Evolutionary conservation across 2,329 filamentous ascomycete species (phyloP).

Genomic region (Verticillium dahliae): DNA sequence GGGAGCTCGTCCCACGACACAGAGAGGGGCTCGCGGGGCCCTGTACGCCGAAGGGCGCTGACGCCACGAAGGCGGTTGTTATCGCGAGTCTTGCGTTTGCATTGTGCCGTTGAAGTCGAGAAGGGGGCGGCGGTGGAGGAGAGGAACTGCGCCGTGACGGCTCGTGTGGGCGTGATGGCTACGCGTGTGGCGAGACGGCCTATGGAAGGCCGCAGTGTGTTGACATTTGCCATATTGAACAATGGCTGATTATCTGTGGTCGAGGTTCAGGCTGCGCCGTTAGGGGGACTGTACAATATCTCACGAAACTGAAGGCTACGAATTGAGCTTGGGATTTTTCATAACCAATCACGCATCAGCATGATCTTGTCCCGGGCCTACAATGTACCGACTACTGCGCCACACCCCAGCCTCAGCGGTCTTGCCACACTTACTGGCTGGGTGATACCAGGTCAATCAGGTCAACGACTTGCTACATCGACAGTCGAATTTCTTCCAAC

Average conservation of each 20-base stretch:
- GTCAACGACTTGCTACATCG: too few species aligned
- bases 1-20: conserved; percentile 69
- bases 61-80: conserved; percentile 75
- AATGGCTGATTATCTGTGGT: conserved; percentile 1
- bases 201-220: conserved; percentile 21
- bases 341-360: not conserved
- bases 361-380: not conserved
- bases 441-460: not conserved
- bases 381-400: not conserved
- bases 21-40: conserved; percentile 66
- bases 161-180: not conserved
- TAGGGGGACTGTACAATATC: not conserved
- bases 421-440: not conserved
- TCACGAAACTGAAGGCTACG: not conserved
- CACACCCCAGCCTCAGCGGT: not conserved
- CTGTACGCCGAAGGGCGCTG: conserved; percentile 72
- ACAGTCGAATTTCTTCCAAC: not conserved
- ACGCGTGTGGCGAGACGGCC: conserved; percentile 13
- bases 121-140: conserved; percentile 25
- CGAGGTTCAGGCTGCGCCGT: not conserved
- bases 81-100: conserved; percentile 55
- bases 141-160: conserved; percentile 1
- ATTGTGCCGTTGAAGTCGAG: conserved; percentile 48
- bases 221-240: conserved; percentile 20
- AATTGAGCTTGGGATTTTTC: not conserved